phyloP scores from a whole-genome alignment of 805 yeast genomes.

The Lachancea sp. region DNA sequence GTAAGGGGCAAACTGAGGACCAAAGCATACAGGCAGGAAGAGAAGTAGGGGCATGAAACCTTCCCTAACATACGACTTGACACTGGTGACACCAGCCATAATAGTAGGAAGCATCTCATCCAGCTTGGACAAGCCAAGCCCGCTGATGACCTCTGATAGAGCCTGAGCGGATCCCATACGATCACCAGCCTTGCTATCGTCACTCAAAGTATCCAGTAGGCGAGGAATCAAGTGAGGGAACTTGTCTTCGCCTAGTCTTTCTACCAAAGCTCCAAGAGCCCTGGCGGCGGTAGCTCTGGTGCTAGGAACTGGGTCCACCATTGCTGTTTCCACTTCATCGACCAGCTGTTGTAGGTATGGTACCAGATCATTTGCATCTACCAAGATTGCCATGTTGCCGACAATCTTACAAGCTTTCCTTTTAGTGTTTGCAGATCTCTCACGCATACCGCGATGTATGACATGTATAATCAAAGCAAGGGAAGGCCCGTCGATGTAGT shows the following conservation, averaged over 20 bases:
- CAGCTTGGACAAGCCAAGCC: slow-evolving; percentile 79
- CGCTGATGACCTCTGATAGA: slow-evolving; percentile 85
- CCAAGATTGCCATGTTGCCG: slow-evolving; percentile 96
- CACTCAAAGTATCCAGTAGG: slow-evolving; percentile 66
- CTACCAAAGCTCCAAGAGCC: slow-evolving; percentile 93
- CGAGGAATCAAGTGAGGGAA: slow-evolving; percentile 90
- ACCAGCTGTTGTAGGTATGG: slow-evolving; percentile 79
- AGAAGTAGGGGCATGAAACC: slow-evolving; percentile 87
- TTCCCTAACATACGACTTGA: slow-evolving; percentile 72
- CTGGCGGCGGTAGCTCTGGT: slow-evolving; percentile 97
- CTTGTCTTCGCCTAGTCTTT: slow-evolving; percentile 90
- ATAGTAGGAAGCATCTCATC: slow-evolving; percentile 85
- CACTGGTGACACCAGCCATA: slow-evolving; percentile 59
- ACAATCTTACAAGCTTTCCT: slow-evolving; percentile 95
- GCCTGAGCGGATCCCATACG: slow-evolving; percentile 97
- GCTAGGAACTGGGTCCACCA: slow-evolving; percentile 97
- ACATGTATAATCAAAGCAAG: slow-evolving; percentile 92
- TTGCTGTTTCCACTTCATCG: slow-evolving; percentile 79
- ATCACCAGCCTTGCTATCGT: slow-evolving; percentile 77
- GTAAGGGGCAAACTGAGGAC: slow-evolving; percentile 85
- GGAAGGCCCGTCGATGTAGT: slow-evolving; percentile 97
- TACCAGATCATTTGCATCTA: slow-evolving; percentile 75
- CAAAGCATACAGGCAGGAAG: slow-evolving; percentile 91
- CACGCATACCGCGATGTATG: slow-evolving; percentile 90
- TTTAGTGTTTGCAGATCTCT: slow-evolving; percentile 88